Percentiles rank a stretch among this genome's conserved stretches.
phyloP scores from a whole-genome alignment of 306 rosid species.

The Abrus precatorius region DNA sequence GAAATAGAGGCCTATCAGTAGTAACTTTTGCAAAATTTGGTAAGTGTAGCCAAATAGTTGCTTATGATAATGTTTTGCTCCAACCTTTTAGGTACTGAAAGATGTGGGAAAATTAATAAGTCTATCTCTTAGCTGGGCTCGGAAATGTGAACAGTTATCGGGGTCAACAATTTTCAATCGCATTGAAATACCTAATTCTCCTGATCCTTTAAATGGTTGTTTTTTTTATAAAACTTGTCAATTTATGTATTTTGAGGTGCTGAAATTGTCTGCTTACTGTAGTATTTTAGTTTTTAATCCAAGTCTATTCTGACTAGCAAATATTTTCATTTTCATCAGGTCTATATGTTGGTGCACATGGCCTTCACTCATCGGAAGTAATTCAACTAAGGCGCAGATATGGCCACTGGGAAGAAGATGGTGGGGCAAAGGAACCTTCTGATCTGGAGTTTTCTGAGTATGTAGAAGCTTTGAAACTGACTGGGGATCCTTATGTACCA shows the following conservation, averaged over 20 bases:
- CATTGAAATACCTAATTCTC: conserved; percentile 25
- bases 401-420: conserved; percentile 33
- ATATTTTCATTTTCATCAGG: conserved; percentile 21
- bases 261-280: conserved; percentile 6
- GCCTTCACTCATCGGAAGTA: conserved; percentile 3
- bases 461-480: conserved; percentile 32
- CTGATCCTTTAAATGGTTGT: conserved; percentile 27
- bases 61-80: background rate
- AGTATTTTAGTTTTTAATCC: background rate
- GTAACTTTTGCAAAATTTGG: background rate
- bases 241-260: background rate
- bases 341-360: conserved; percentile 18
- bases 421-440: background rate
- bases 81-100: conserved; percentile 13
- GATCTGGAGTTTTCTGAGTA: conserved; percentile 20
- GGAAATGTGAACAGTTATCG: background rate
- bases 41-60: background rate
- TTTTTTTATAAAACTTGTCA: conserved; percentile 8
- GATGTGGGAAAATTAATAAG: conserved; percentile 8
- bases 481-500: conserved; percentile 22
- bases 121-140: background rate
- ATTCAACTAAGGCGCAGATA: conserved; percentile 13
- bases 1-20: background rate
- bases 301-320: background rate
- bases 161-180: conserved; percentile 24